Base-by-base conservation (phyloP, 2,329 filamentous ascomycete genomes). In the Elsinoe necatrix region DNA sequence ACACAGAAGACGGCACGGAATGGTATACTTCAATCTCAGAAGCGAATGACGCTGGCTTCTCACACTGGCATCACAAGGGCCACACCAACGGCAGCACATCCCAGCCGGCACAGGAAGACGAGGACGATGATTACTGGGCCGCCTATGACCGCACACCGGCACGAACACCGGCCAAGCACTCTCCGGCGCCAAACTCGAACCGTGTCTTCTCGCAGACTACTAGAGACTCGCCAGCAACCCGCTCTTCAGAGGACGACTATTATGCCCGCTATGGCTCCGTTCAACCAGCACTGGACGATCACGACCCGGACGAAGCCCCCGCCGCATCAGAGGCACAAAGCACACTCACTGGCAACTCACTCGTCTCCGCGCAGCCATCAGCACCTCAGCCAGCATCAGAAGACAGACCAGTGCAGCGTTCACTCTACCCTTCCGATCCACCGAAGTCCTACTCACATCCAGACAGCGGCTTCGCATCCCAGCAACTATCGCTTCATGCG, bases 71-170 rank as follows among this genome's bases (percentile, higher is more conserved):
- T n/a, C 35, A 35, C 1, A 50, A 37, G 9, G 35, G 23, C 20
- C 48, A 48, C 8, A 50, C 54, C 58, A 63, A 66, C 5, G 48
- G 45, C 34, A 34, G 12, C 45, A 18, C 23, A 18, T 20, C 25
- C 12, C 48, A 52, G 12, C n/a, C 48, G 4, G 66, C 77, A 0
- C 80, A 84, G 0, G 82, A 83, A 0, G 84, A 86, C 20, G 85
- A 87, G 29, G 85, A 89, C 60, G 86, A 88, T 61, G 84, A 84
- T 63, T 92, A 92, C 69, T 92, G 87, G 87, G 85, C 82, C 29
- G 80, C 82, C 59, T 91, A 92, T 68, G 86, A 89, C 67, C 80
- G 80, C 23, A 87, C 84, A 8, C 84, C 84, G 0, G 82, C 78
- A 16, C 57, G 57, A 27, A 71, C 71, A 12, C 70, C 70, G 5